These are phyloP conservation scores for Loxodes magnus DNA, from an alignment of 73 alveolate species.

Conservation along the genomic window DNA sequence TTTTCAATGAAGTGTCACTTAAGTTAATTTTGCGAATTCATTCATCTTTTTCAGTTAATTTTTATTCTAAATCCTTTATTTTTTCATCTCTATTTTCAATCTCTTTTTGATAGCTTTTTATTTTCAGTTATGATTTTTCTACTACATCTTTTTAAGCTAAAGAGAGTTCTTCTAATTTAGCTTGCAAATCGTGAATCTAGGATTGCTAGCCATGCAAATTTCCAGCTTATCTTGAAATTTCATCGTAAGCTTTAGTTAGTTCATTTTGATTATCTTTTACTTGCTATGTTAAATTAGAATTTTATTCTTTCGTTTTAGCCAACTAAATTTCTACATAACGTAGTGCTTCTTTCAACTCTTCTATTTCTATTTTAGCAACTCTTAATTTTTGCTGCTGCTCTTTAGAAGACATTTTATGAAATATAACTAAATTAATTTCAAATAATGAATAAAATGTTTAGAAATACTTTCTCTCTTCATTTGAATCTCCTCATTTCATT, in stretches of 20 bases:
- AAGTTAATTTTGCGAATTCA: constrained; percentile 11
- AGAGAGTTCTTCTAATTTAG: too few relatives aligned
- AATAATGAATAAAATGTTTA: too few relatives aligned
- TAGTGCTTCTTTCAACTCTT: constrained; percentile 32
- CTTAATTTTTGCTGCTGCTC: constrained; percentile 20
- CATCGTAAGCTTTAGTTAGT: constrained; percentile 24
- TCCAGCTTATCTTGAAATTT: too few relatives aligned
- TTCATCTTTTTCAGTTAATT: constrained; percentile 28
- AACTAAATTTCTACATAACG: constrained; percentile 29
- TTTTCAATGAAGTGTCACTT: background rate
- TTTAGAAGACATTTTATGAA: too few relatives aligned
- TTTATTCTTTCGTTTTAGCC: constrained; percentile 27
- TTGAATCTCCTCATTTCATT: too few relatives aligned
- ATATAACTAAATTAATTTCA: too few relatives aligned
- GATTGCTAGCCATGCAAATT: too few relatives aligned
- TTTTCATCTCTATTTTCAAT: constrained; percentile 52
- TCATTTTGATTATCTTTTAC: constrained; percentile 18
- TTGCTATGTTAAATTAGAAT: constrained; percentile 21
- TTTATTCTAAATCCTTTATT: constrained; percentile 23
- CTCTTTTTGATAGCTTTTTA: constrained; percentile 32
- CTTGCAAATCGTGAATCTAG: too few relatives aligned
- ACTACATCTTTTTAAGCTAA: constrained; percentile 24
- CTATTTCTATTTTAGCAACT: constrained; percentile 26
- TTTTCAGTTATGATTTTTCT: constrained; percentile 7
- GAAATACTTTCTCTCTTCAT: too few relatives aligned